Evolutionary conservation across 331 rosid genomes (phyloP).

Genomic region (Malus hybrid): DNA sequence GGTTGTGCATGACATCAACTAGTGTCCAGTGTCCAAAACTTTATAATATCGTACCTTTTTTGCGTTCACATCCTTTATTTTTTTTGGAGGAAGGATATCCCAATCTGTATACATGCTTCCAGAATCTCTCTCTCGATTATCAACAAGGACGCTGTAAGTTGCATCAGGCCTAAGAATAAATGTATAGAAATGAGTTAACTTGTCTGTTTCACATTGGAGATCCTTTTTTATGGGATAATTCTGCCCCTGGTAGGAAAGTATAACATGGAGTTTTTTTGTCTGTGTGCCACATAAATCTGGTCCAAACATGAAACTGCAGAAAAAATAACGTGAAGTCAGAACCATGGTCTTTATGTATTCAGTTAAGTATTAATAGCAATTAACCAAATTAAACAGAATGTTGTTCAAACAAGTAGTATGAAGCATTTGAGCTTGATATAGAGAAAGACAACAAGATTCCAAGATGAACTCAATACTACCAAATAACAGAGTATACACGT

Average conservation of each 20-base stretch:
- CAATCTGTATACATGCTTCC: conserved; percentile 84
- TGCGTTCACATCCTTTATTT: conserved; percentile 67
- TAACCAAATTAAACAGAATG: not conserved
- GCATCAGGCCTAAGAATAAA: conserved; percentile 79
- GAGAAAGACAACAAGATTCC: not conserved
- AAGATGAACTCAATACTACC: not conserved
- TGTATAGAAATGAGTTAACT: conserved; percentile 85
- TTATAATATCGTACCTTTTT: conserved; percentile 42
- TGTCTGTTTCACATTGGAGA: conserved; percentile 79
- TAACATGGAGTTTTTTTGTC: conserved; percentile 76
- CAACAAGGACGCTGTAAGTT: conserved; percentile 66
- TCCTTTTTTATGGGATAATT: conserved; percentile 76
- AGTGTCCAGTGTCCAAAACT: not conserved
- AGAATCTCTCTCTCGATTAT: conserved; percentile 76
- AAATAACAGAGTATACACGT: not conserved
- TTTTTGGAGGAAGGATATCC: conserved; percentile 87
- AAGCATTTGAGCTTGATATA: not conserved
- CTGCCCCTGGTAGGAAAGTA: conserved; percentile 82
- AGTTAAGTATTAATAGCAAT: not conserved
- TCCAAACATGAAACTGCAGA: conserved; percentile 84
- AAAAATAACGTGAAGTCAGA: conserved; percentile 22
- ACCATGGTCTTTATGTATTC: not conserved
- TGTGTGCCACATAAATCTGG: conserved; percentile 78
- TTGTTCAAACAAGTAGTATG: not conserved
- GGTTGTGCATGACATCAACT: not conserved